Conservation (phyloP, 2,329 filamentous ascomycete genomes). For the Cryoendolithus antarcticus region DNA sequence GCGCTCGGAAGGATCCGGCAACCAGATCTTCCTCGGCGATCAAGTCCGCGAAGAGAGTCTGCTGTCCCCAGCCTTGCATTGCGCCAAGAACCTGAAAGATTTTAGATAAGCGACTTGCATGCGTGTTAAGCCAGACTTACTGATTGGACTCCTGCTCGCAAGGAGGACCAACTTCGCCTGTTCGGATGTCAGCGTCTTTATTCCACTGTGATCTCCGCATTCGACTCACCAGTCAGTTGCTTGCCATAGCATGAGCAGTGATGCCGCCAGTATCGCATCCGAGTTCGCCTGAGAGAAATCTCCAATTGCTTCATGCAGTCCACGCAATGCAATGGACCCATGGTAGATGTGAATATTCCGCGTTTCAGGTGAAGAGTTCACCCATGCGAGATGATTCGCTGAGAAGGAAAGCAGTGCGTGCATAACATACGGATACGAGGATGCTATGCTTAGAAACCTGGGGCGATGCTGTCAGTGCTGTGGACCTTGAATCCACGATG, state of each 20-base stretch:
- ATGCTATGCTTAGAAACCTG: conserved; percentile 71
- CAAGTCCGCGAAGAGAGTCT: conserved; percentile 74
- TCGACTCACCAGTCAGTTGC: conserved; percentile 76
- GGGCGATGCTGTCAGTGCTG: conserved; percentile 8
- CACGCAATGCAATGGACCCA: conserved; percentile 71
- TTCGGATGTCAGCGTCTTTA: too few relatives aligned
- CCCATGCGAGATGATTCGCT: conserved; percentile 85
- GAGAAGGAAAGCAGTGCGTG: conserved; percentile 84
- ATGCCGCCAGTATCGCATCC: conserved; percentile 83
- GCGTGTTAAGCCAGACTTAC: conserved; percentile 41
- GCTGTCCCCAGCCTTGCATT: conserved; percentile 80
- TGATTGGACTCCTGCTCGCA: conserved; percentile 83
- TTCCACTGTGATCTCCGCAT: too few relatives aligned
- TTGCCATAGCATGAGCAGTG: conserved; percentile 89
- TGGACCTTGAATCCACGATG: too few relatives aligned
- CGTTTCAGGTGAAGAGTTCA: conserved; percentile 73
- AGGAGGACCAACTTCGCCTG: conserved; percentile 83
- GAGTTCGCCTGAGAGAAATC: conserved; percentile 76
- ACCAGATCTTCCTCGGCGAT: conserved; percentile 55
- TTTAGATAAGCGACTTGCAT: conserved; percentile 9
- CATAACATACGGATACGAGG: conserved; percentile 82
- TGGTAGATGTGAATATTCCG: conserved; percentile 84
- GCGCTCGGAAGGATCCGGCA: conserved; percentile 11
- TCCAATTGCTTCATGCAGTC: conserved; percentile 75
- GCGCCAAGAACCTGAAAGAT: conserved; percentile 61